Conservation (phyloP, 2,329 filamentous ascomycete genomes). For the Arthroderma sp. region DNA sequence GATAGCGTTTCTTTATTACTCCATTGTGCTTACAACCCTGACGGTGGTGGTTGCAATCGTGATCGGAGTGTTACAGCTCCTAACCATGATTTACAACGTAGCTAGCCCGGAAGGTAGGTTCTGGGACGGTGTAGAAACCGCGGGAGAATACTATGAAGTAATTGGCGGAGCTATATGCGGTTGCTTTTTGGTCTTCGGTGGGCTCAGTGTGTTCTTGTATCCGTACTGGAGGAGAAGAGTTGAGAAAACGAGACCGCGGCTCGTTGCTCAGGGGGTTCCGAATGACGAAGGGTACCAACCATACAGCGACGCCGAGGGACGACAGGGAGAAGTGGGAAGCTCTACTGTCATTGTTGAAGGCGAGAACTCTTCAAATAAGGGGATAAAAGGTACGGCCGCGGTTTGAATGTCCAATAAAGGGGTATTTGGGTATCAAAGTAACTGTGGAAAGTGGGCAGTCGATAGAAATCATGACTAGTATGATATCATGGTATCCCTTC, state of each 20-base stretch:
- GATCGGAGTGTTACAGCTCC: conserved; percentile 72
- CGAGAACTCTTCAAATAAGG: too few species aligned
- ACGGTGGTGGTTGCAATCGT: conserved; percentile 74
- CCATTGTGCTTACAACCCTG: conserved; percentile 69
- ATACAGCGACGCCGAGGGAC: too few species aligned
- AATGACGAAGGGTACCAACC: conserved; percentile 10
- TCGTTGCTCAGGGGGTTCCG: neutral
- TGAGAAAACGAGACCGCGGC: conserved; percentile 21
- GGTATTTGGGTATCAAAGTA: too few species aligned
- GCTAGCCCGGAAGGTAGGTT: conserved; percentile 62
- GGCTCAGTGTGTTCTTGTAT: conserved; percentile 61
- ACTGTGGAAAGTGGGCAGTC: too few species aligned
- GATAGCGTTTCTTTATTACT: conserved; percentile 90
- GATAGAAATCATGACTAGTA: too few species aligned
- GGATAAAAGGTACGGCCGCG: too few species aligned
- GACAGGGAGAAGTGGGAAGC: too few species aligned
- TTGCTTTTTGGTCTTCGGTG: conserved; percentile 65
- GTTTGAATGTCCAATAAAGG: too few species aligned
- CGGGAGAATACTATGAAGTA: conserved; percentile 71
- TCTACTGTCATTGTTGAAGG: too few species aligned
- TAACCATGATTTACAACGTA: conserved; percentile 66
- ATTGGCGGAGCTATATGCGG: conserved; percentile 79
- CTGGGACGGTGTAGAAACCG: conserved; percentile 72
- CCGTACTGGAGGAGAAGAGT: conserved; percentile 60
- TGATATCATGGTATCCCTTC: too few species aligned